Percentiles rank a stretch among this genome's conserved stretches.
phyloP scores from a whole-genome alignment of 352 stramenopile species.

The Pilasporangium apinafurcum region DNA sequence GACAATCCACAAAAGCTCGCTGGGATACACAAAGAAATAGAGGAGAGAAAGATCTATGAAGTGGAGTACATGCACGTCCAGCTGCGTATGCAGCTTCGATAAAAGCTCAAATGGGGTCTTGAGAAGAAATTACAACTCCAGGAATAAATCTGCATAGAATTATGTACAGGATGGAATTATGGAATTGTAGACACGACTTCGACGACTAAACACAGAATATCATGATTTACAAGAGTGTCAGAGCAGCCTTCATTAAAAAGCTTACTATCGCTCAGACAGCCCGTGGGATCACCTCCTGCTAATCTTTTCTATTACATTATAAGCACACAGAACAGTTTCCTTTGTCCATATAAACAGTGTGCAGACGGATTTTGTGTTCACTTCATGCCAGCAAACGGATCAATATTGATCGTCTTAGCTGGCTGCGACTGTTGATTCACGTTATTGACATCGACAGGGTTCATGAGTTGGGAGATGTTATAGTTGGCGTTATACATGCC shows the following conservation, averaged over 20 bases:
- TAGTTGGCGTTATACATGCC: slow-evolving; percentile 48
- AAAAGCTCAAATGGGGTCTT: slow-evolving; percentile 22
- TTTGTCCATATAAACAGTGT: not conserved
- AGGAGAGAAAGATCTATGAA: slow-evolving; percentile 22
- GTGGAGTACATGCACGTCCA: slow-evolving; percentile 31
- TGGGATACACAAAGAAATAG: slow-evolving; percentile 14
- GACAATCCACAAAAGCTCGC: slow-evolving; percentile 18
- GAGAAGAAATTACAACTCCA: no score
- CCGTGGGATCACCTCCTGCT: no score
- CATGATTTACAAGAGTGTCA: no score
- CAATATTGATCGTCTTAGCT: slow-evolving; percentile 77
- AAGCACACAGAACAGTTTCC: not conserved
- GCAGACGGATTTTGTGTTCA: not conserved
- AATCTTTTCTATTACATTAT: not conserved
- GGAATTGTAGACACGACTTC: no score
- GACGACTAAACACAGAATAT: no score
- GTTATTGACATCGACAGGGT: slow-evolving; percentile 56
- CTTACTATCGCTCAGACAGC: no score
- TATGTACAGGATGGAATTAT: no score
- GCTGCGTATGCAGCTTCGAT: slow-evolving; percentile 27
- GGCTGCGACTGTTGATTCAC: slow-evolving; percentile 22
- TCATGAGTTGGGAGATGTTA: slow-evolving; percentile 83
- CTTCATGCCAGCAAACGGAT: slow-evolving; percentile 62
- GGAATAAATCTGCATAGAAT: no score
- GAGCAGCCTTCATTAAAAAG: no score